phyloP scores from a whole-genome alignment of 129 eudicot genomes.

The Calendula officinalis region DNA sequence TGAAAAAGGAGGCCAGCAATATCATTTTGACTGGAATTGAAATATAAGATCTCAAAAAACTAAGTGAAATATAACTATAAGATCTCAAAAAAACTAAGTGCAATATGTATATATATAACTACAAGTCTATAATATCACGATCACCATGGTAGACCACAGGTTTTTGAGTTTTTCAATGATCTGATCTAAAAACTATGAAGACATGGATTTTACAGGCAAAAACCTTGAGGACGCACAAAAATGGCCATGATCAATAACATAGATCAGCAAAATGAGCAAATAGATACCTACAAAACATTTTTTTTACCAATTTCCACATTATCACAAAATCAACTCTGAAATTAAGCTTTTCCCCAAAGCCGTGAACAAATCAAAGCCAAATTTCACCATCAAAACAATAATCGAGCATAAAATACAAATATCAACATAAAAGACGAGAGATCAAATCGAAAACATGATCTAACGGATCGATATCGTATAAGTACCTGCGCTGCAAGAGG shows the following conservation, averaged over 20 bases:
- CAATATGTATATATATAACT: constrained; percentile 1
- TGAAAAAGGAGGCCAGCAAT: too few relatives aligned
- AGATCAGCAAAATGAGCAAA: background rate
- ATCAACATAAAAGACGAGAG: background rate
- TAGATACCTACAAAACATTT: too few relatives aligned
- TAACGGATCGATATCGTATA: background rate
- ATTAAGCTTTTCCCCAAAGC: background rate
- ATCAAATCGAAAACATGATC: background rate
- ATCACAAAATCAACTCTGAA: background rate
- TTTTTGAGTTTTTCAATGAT: background rate
- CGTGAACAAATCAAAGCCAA: constrained; percentile 16
- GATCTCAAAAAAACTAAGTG: background rate
- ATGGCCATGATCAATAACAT: constrained; percentile 13
- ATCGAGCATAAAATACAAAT: background rate
- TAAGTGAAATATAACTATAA: background rate
- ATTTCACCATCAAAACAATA: background rate
- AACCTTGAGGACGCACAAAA: constrained; percentile 4
- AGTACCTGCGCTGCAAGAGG: constrained; percentile 78
- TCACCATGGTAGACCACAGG: background rate
- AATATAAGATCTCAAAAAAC: too few relatives aligned
- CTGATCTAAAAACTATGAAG: background rate
- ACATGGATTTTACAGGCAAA: constrained; percentile 2
- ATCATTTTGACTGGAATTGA: too few relatives aligned
- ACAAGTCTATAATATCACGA: constrained; percentile 2
- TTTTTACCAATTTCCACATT: background rate